phyloP scores from a whole-genome alignment of 176 grass and related monocot species.

The Oryza punctata region DNA sequence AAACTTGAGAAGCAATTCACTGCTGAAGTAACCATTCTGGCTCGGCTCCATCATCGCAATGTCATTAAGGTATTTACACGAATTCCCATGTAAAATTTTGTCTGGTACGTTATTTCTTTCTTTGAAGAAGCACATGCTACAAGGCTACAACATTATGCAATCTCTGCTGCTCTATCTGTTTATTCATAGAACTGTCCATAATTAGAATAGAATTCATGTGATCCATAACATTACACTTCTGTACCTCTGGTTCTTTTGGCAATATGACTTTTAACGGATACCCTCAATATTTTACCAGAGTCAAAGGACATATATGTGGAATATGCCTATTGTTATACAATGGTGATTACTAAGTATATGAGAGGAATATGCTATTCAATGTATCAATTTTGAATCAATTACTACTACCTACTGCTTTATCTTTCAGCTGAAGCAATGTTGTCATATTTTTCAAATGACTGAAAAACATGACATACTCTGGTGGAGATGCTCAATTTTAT shows the following conservation, averaged over 20 bases:
- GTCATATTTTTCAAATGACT: conserved; percentile 7
- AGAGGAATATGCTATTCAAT: conserved; percentile 29
- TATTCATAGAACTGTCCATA: conserved; percentile 22
- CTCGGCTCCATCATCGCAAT: conserved; percentile 80
- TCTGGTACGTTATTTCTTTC: neutral
- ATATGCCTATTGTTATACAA: neutral
- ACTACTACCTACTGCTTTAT: neutral
- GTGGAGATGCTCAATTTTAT: neutral
- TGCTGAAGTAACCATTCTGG: conserved; percentile 80
- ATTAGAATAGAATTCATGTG: neutral
- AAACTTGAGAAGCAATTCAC: conserved; percentile 85
- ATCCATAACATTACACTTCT: neutral
- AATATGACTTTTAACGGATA: neutral
- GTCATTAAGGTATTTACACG: conserved; percentile 70
- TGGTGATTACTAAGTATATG: neutral
- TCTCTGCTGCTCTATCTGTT: neutral
- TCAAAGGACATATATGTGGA: neutral
- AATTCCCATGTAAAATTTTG: neutral
- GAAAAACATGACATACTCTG: neutral
- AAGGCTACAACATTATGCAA: neutral
- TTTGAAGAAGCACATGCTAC: neutral
- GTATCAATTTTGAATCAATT: conserved; percentile 19
- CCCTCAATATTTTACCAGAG: neutral
- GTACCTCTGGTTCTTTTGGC: conserved; percentile 10
- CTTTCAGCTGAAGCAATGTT: conserved; percentile 15